Base-by-base conservation (phyloP, 805 yeast species). In the Barnettozyma botsteinii region DNA sequence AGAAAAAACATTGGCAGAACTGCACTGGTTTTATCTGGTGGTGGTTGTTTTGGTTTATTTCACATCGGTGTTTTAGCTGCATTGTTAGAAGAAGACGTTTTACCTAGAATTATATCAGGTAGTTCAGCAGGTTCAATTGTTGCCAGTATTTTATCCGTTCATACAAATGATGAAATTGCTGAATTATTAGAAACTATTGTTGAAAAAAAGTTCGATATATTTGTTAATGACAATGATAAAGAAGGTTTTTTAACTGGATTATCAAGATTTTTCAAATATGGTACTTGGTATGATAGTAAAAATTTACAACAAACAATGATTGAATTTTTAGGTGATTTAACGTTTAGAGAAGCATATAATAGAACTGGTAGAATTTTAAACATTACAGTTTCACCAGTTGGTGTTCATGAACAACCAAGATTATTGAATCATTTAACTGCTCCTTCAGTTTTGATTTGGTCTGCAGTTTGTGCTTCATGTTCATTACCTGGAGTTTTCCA, bases 111-210 rank as follows among this genome's bases (percentile, higher is more conserved):
- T 27, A 77, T 93, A 13, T 84, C 95, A 35, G 98, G 99, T 1
- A 84, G 95, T 12, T 86, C 96, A 19, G 95, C 97, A 0, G 99
- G 99, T 14, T 88, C 96, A 2, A 89, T 93, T 38, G 81, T 93
- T 34, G 97, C 98, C 15, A 77, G 95, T 35, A 77, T 93, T 14
- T 68, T 93, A 34, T 87, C 96, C 55, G 81, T 85, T 14, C 86
- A 83, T 55, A 75, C 81, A 9, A 80, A 79, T 42, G 84, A 78
- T 24, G 97, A 89, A 59, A 69, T 80, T 2, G 59, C 69, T 15
- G 70, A 62, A 6, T 58, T 86, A 14, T 63, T 91, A 42, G 70
- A 63, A 23, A 56, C 64, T 14, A 65, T 73, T n/a, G 56, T 71
- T 25, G 61, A 64, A 25, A 61, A 57, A 34, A 69, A 69, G 19